Evolutionary conservation across 768 basidiomycete genomes (phyloP), one percentile per base, ranked within the genome.

Genomic region (Lyophyllum atratum): DNA sequence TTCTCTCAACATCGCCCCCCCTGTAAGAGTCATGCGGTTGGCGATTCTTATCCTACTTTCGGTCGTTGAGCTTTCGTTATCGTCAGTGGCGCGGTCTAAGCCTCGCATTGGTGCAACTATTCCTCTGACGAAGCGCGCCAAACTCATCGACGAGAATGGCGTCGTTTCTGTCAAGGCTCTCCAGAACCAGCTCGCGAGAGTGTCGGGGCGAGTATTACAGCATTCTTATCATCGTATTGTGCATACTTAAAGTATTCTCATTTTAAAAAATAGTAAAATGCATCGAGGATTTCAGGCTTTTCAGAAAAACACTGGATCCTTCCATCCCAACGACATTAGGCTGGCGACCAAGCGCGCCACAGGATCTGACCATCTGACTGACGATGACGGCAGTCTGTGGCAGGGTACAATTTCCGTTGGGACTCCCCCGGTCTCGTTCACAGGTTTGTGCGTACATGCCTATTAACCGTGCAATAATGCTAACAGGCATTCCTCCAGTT

Each of bases 211-310:
- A 48, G 60, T 56, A 25, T 22, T 6, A 37, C n/a, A 28, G 3
- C 2, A 17, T 9, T 21, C 33, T 24, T 14, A 44, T 26, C 11
- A 24, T 22, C 33, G 44, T 48, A 24, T 37, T 44, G n/a, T n/a
- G n/a, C n/a, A n/a, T n/a, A n/a, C n/a, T n/a, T n/a, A n/a, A n/a
- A n/a, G n/a, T n/a, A n/a, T n/a, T n/a, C n/a, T n/a, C n/a, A n/a
- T n/a, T n/a, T n/a, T n/a, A n/a, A n/a, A n/a, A n/a, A 22, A 15
- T 58, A 82, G 82, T 39, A 83, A 83, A 72, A 64, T 79, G 47
- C 60, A 64, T 19, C 65, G 63, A n/a, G 75, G 78, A 15, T 76
- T 82, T 55, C 66, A 63, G 34, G 76, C 80, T 8, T 82, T 72
- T 54, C 63, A 77, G 56, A 67, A 50, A n/a, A 82, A 83, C 61